Percentiles rank a stretch among this genome's conserved stretches.
phyloP scores from a whole-genome alignment of 129 eudicot genomes.

The Chrysanthemum lavandulifolium region DNA sequence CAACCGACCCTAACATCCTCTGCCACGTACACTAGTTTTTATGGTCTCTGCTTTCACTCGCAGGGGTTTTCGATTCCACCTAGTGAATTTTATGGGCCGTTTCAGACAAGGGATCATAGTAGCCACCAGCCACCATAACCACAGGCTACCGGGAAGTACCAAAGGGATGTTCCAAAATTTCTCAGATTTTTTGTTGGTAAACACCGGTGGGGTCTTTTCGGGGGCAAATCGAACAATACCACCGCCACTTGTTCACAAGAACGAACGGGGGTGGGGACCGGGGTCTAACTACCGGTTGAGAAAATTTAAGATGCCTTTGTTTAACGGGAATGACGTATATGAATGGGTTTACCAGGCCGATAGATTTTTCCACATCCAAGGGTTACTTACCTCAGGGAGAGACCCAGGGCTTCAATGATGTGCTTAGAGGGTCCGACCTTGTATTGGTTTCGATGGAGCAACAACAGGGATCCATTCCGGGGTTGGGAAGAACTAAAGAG shows the following conservation, averaged over 20 bases:
- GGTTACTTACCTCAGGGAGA: not conserved
- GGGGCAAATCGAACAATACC: not conserved
- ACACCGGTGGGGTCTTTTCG: not conserved
- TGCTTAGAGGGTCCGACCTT: not conserved
- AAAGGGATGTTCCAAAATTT: not conserved
- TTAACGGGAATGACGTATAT: not conserved
- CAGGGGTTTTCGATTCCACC: not conserved
- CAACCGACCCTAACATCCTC: not conserved
- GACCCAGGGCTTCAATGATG: not conserved
- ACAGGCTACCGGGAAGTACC: not conserved
- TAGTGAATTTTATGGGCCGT: not conserved
- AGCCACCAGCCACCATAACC: not conserved
- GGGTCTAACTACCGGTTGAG: not conserved
- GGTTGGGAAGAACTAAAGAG: not conserved
- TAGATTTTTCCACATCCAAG: not conserved
- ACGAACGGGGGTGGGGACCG: not conserved
- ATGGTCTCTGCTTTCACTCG: not conserved
- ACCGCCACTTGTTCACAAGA: not conserved
- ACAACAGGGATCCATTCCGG: not conserved
- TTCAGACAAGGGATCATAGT: not conserved
- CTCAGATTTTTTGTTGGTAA: not conserved
- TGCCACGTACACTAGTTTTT: not conserved
- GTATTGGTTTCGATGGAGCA: not conserved
- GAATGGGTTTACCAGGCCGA: not conserved
- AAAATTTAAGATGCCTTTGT: not conserved